These are phyloP conservation scores for Colletotrichum destructivum DNA, from an alignment of 2,329 filamentous ascomycete genomes.

Conservation along the genomic window DNA sequence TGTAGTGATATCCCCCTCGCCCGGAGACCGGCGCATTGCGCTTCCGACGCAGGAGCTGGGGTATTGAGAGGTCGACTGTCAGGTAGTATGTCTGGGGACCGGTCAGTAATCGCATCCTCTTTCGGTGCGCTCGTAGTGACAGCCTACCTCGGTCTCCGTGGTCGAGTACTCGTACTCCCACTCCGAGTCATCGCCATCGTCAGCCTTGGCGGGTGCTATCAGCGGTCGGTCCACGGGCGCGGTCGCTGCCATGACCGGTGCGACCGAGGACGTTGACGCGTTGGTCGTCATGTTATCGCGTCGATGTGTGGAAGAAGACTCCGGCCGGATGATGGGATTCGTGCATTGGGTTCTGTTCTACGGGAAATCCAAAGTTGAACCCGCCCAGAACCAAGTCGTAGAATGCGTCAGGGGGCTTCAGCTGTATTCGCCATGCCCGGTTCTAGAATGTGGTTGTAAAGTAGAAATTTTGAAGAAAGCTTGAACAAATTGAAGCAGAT, in stretches of 20 bases:
- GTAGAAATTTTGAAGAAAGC: not conserved
- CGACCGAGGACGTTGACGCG: conserved; percentile 22
- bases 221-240: conserved; percentile 22
- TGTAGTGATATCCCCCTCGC: conserved; percentile 63
- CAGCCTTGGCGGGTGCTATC: conserved; percentile 3
- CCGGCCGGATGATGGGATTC: not conserved
- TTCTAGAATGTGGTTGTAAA: not conserved
- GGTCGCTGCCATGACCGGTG: conserved; percentile 24
- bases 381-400: not conserved
- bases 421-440: not conserved
- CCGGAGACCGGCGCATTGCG: conserved; percentile 45
- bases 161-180: conserved; percentile 79
- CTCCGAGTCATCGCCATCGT: conserved; percentile 68
- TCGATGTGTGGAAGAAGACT: conserved; percentile 8
- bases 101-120: conserved; percentile 4
- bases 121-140: not conserved
- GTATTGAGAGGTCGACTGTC: conserved; percentile 74
- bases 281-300: conserved; percentile 31
- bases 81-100: conserved; percentile 72
- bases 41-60: conserved; percentile 65
- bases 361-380: no score
- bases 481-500: conserved; percentile 13
- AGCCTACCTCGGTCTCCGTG: conserved; percentile 72
- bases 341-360: not conserved
- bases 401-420: not conserved